Evolutionary conservation across 768 basidiomycete species (phyloP).

Genomic region (Mycena vulgaris): DNA sequence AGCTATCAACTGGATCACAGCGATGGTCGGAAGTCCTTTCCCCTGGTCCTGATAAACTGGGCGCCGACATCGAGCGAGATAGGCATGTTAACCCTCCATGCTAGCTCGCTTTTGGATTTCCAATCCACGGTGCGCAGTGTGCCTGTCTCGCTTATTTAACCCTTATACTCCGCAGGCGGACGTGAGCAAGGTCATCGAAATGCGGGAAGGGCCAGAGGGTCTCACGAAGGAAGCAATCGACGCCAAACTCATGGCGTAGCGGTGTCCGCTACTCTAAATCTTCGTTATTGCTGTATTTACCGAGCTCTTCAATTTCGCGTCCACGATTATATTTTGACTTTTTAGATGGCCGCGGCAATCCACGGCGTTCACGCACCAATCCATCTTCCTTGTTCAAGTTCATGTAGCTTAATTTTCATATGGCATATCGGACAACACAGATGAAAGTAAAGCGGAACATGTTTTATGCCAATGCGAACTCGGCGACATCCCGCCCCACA

Average conservation of each 20-base stretch:
- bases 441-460: constrained; percentile 34
- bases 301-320: neutral
- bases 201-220: constrained; percentile 85
- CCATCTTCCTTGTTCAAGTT: no score
- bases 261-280: neutral
- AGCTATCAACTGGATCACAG: constrained; percentile 85
- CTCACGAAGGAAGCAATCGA: constrained; percentile 84
- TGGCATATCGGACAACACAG: constrained; percentile 30
- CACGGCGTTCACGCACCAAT: no score
- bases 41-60: constrained; percentile 93
- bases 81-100: constrained; percentile 84
- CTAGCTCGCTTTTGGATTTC: constrained; percentile 86
- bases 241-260: constrained; percentile 61
- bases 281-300: constrained; percentile 2
- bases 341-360: no score
- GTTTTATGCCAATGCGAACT: constrained; percentile 26
- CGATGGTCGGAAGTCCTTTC: constrained; percentile 90
- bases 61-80: constrained; percentile 84
- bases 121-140: constrained; percentile 75
- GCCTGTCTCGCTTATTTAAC: constrained; percentile 2
- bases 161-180: constrained; percentile 66
- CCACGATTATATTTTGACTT: no score
- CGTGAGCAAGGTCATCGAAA: constrained; percentile 84
- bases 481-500: constrained; percentile 19
- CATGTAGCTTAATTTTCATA: constrained; percentile 36